Evolutionary conservation across 176 grass and related monocot species (phyloP).

Genomic region (Carex scoparia): DNA sequence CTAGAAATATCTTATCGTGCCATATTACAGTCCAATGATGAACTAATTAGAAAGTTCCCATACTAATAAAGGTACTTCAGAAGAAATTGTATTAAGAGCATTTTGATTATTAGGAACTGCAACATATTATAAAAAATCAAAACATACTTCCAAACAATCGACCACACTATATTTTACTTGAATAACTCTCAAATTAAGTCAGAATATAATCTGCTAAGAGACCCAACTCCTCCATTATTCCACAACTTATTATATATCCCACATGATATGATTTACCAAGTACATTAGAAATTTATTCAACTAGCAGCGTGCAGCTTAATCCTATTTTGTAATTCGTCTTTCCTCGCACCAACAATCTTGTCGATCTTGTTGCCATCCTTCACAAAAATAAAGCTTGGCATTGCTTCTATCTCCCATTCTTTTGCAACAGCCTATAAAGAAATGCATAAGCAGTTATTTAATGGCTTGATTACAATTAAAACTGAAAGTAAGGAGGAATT

Average conservation of each 20-base stretch:
- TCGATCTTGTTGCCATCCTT: constrained; percentile 32
- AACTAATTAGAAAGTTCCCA: not conserved
- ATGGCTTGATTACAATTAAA: not conserved
- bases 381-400: constrained; percentile 56
- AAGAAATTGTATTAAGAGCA: not conserved
- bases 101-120: not conserved
- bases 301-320: not conserved
- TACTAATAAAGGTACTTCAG: not conserved
- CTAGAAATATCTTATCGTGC: not conserved
- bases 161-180: not conserved
- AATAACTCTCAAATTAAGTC: not conserved
- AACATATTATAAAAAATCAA: not conserved
- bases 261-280: not conserved
- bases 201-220: not conserved
- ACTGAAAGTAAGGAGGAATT: too few species aligned
- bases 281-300: not conserved
- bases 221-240: not conserved
- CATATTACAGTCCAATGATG: not conserved
- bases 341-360: constrained; percentile 37
- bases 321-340: constrained; percentile 32
- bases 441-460: not conserved
- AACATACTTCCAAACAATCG: not conserved
- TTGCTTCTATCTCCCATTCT: constrained; percentile 36
- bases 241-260: not conserved
- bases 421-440: constrained; percentile 30